Evolutionary conservation across 1,284 basidiomycete genomes (phyloP), one percentile per base, ranked within the genome.

Genomic region (Naganishia liquefaciens): DNA sequence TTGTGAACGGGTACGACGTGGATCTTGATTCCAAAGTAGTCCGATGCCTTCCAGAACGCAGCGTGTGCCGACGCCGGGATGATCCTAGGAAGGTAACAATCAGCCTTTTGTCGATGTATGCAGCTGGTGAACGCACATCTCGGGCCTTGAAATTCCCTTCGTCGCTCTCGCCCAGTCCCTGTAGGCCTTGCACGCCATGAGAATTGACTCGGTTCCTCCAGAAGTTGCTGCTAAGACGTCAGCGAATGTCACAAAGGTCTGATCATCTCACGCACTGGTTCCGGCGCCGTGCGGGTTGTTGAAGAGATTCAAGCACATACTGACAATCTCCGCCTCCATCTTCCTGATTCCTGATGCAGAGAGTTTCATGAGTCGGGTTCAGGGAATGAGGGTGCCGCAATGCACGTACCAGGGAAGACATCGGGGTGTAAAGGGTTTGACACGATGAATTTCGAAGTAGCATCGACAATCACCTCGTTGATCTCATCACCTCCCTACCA

Each of bases 271-370:
- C 47, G 30, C 43, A 79, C 77, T 97, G 0, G 88, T 88, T 15
- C 95, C 95, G 2, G 91, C 92, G 10, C 89, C 90, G 52, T 84
- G 81, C 1, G 90, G 88, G 69, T 89, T 88, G 75, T 92, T 88
- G 81, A 90, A 96, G 81, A 95, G 83, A 65, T 85, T 84, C 52
- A 98, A 82, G 69, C 89, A 90, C 90, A 97, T 97, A n/a, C 89
- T 82, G 49, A 99, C 92, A 51, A 98, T 86, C 76, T 98, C 94
- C 9, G 93, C 89, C 75, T 99, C 95, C 95, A 99, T 99, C 80
- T 96, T 94, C 57, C 95, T 84, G 5, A 98, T 82, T 0, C 90
- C 89, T 42, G 72, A 23, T 71, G 43, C 33, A 70, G 70, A 5
- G 71, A 37, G 15, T 17, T 25, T 23, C n/a, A n/a, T n/a, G n/a